These are phyloP conservation scores for Thalassiosira ordinaria DNA, from an alignment of 352 stramenopile genomes.

Conservation along the genomic window DNA sequence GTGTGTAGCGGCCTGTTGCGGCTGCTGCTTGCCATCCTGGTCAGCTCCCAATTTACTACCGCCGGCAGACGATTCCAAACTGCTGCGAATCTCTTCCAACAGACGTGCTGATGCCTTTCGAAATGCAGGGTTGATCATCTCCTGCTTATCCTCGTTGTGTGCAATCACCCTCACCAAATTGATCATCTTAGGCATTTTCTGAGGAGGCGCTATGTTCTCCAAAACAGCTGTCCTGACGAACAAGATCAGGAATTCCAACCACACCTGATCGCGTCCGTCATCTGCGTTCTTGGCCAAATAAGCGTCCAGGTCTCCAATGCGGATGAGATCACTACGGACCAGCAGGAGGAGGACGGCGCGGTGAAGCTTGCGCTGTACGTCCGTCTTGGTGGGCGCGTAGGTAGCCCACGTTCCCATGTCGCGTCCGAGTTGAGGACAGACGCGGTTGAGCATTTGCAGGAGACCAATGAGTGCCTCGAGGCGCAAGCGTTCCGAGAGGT, in stretches of 20 bases:
- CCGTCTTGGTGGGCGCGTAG: slow-evolving; percentile 90
- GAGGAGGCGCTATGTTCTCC: slow-evolving; percentile 91
- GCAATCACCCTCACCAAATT: slow-evolving; percentile 88
- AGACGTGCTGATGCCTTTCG: slow-evolving; percentile 78
- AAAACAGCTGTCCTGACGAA: slow-evolving; percentile 92
- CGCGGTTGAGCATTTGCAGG: slow-evolving; percentile 92
- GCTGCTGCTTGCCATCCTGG: slow-evolving; percentile 14
- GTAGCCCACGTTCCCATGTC: slow-evolving; percentile 94
- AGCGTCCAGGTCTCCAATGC: slow-evolving; percentile 91
- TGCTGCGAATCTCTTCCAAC: slow-evolving; percentile 76
- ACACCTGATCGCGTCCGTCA: slow-evolving; percentile 90
- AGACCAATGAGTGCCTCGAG: slow-evolving; percentile 94
- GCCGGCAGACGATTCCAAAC: slow-evolving; percentile 22
- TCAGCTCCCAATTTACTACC: slow-evolving; percentile 8
- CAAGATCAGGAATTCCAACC: slow-evolving; percentile 96
- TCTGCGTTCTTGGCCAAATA: slow-evolving; percentile 96
- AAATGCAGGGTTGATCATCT: slow-evolving; percentile 74
- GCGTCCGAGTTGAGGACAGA: slow-evolving; percentile 92
- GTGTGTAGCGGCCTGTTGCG: no score
- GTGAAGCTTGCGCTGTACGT: slow-evolving; percentile 95
- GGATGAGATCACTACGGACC: slow-evolving; percentile 92
- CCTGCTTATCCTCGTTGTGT: slow-evolving; percentile 63
- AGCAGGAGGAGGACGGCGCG: slow-evolving; percentile 95
- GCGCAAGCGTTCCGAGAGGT: slow-evolving; percentile 90
- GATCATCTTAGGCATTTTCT: slow-evolving; percentile 93